Base-by-base conservation (phyloP, 345 rosid genomes). In the Reutealis trisperma region DNA sequence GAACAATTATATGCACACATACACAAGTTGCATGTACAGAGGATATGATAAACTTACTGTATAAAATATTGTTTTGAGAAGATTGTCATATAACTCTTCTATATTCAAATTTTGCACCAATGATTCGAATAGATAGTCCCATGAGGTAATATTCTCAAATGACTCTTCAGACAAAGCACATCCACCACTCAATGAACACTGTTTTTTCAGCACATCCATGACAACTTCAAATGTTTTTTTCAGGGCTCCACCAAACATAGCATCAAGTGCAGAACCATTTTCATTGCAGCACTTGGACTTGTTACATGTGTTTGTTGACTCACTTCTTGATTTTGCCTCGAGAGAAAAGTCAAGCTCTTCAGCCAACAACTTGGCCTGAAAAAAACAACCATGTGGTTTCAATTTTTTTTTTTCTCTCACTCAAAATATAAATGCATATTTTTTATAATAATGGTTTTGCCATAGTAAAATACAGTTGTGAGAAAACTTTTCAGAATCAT, bases 281-380 rank as follows among this genome's bases (percentile, higher is more conserved):
- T 63, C 79, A 74, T 71, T 64, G 71, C 65, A 70, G 58, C 34
- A 37, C 57, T 34, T 59, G 30, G 64, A 34, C 6, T 61, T 78
- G 42, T 73, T 75, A n/a, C 52, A 51, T 49, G 59, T 55, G 58
- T 66, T 66, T 30, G 11, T 67, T 54, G 83, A 75, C 63, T 79
- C 79, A 66, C 70, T 72, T 77, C 70, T 67, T 27, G 73, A 52
- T 25, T 70, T 70, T 32, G 32, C 74, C 61, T 81, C 67, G 18
- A 82, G 57, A 57, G 76, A 67, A 75, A 78, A 30, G 63, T 84
- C 82, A 67, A 91, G 84, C 45, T 86, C 83, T 61, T 87, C 86
- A 68, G 86, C 87, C 74, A 93, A 83, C 78, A 70, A 63, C 79
- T 90, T 89, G 1, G 92, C 93, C 98, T 95, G 89, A 70, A 87